Conservation (phyloP, 805 yeast species). For the Starmerella geochares region DNA sequence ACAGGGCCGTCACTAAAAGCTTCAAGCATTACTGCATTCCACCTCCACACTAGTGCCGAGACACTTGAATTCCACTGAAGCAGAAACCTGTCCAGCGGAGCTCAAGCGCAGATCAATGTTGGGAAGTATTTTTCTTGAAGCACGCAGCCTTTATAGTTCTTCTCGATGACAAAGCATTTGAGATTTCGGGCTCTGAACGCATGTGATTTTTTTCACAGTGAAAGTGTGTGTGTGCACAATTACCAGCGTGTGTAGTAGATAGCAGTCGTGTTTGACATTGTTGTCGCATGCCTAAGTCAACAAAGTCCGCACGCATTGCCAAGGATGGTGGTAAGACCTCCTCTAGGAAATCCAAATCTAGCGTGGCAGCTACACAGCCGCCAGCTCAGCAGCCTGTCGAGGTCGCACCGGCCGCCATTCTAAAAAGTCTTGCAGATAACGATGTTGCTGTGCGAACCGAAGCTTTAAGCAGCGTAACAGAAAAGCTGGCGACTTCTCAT, state of each 20-base stretch:
- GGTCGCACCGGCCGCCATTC: constrained; percentile 13
- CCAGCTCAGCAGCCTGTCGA: background rate
- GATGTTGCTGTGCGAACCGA: constrained; percentile 56
- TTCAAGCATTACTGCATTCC: constrained; percentile 28
- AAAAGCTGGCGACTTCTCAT: constrained; percentile 42
- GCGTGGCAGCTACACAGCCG: background rate
- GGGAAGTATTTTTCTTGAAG: constrained; percentile 10
- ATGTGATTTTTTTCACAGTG: constrained; percentile 5
- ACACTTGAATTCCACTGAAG: constrained; percentile 19
- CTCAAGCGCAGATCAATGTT: constrained; percentile 23
- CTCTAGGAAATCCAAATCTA: background rate
- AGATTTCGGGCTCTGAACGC: background rate
- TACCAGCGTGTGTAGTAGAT: too few relatives aligned
- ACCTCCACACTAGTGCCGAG: constrained; percentile 33
- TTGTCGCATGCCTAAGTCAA: background rate
- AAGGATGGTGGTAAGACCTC: background rate
- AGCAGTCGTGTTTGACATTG: background rate
- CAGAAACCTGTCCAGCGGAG: constrained; percentile 20
- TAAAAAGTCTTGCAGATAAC: constrained; percentile 23
- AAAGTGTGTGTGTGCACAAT: too few relatives aligned
- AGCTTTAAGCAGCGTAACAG: constrained; percentile 56
- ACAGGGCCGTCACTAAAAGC: constrained; percentile 59
- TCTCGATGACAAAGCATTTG: too few relatives aligned
- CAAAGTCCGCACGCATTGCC: background rate
- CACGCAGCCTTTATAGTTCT: constrained; percentile 1